Conservation (phyloP, 768 basidiomycete species). For the Rubroboletus pulcherrimus region DNA sequence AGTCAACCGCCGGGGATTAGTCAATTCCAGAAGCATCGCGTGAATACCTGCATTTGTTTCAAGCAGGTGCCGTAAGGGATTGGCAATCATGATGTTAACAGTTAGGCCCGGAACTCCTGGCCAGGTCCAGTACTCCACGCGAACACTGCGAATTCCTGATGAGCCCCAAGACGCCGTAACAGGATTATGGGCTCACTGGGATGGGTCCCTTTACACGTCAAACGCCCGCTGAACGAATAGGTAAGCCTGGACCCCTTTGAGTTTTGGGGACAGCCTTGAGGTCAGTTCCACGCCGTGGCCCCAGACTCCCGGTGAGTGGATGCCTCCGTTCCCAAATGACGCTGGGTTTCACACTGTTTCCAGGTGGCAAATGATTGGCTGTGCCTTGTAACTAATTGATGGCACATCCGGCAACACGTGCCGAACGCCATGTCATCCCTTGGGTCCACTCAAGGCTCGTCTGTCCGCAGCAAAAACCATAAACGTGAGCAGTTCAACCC, state of each 20-base stretch:
- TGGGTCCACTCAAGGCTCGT: background rate
- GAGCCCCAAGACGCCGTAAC: conserved; percentile 18
- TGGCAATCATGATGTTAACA: conserved; percentile 28
- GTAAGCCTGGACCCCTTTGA: conserved; percentile 5
- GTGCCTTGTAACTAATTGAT: conserved; percentile 32
- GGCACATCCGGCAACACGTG: conserved; percentile 17
- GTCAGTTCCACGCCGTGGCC: background rate
- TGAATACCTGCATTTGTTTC: conserved; percentile 25
- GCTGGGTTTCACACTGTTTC: conserved; percentile 29
- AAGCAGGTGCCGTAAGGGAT: conserved; percentile 32
- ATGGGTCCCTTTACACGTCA: conserved; percentile 16
- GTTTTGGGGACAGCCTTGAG: conserved; percentile 6
- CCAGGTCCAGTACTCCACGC: conserved; percentile 10
- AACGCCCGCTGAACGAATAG: conserved; percentile 3
- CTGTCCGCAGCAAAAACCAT: conserved; percentile 19
- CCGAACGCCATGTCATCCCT: conserved; percentile 23
- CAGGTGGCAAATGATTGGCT: conserved; percentile 18
- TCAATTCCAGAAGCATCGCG: conserved; percentile 26
- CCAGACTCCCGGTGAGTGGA: conserved; percentile 13
- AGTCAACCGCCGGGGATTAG: conserved; percentile 30
- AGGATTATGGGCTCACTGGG: conserved; percentile 16
- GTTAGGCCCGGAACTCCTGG: conserved; percentile 6
- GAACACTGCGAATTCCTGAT: conserved; percentile 8
- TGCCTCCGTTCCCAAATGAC: conserved; percentile 21
- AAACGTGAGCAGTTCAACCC: conserved; percentile 6